These are phyloP conservation scores for Penicillium robsamsonii DNA, from an alignment of 495 filamentous ascomycete species.

Conservation along the genomic window DNA sequence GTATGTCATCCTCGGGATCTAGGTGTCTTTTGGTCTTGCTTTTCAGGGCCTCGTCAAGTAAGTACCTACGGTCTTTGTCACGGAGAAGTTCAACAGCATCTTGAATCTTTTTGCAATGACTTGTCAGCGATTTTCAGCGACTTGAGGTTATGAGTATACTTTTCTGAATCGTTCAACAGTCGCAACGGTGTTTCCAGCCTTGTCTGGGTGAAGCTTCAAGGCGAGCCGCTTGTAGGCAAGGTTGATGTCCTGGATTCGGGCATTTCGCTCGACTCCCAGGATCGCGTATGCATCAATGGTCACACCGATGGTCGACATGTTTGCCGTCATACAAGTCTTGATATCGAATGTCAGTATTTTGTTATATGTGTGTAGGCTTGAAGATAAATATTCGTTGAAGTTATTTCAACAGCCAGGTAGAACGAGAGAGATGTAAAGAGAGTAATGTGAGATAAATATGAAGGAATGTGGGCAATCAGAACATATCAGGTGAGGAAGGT, in stretches of 20 bases:
- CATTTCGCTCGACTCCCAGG: conserved; percentile 34
- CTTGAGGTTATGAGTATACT: conserved; percentile 15
- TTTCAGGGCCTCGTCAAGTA: conserved; percentile 23
- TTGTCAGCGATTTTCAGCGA: not conserved
- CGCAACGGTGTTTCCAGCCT: conserved; percentile 44
- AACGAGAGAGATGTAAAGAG: not conserved
- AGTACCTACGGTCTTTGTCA: conserved; percentile 26
- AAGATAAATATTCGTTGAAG: not conserved
- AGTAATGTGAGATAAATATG: not conserved
- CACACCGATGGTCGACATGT: conserved; percentile 5
- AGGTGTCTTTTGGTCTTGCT: not conserved
- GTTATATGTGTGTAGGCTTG: not conserved
- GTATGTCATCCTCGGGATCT: not conserved
- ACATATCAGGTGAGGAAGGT: not conserved
- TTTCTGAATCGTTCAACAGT: conserved; percentile 46
- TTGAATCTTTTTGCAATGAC: conserved; percentile 28
- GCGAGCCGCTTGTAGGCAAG: conserved; percentile 48
- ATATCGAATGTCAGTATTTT: not conserved
- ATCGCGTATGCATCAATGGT: conserved; percentile 35
- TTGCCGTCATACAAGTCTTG: not conserved
- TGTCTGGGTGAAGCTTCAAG: conserved; percentile 61
- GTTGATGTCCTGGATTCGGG: conserved; percentile 42
- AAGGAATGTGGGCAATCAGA: not conserved
- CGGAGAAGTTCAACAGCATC: conserved; percentile 42
- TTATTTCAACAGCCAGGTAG: not conserved